Evolutionary conservation across 1,284 basidiomycete species (phyloP), one percentile per base, ranked within the genome.

Genomic region (Ganoderma meredithae): DNA sequence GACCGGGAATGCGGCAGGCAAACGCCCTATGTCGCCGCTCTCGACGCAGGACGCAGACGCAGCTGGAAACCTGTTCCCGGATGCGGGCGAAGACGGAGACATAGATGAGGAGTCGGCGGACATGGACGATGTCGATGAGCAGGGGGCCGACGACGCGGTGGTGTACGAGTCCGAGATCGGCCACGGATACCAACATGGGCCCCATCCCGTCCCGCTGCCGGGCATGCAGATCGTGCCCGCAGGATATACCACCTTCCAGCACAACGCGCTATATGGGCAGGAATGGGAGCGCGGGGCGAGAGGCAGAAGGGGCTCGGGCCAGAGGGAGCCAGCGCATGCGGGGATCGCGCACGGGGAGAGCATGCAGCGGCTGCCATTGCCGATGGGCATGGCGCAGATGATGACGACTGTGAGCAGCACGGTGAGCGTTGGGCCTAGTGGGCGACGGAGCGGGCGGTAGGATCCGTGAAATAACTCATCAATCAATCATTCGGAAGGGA

Each of bases 381-480:
- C 70, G 27, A 63, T 75, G 62, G 70, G 75, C 31, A 66, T 73
- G 66, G 69, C 73, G 33, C 72, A 74, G 71, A 68, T 71, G 62
- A 74, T 77, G 72, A 69, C 73, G 40, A 76, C 71, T 9, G 74
- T 76, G 63, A 76, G 74, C 39, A 77, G 76, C 68, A 74, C 72
- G 39, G 75, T 76, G 17, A 73, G 69, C 65, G 74, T 73, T 44
- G 90, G 87, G 33, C 63, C 60, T 39, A 66, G 62, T 31, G 52
- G 63, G 33, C 19, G 60, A 40, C 27, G 55, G 17, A 25, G 41
- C 22, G 60, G 63, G 41, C 62, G 65, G 44, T 66, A 43, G 39
- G 62, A 15, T 41, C 15, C 10, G 17, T 13, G 31, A 17, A 36
- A 55, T 55, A 15, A n/a, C 31, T 36, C 6, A 36, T 22, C 19